These are phyloP conservation scores for Nothophoma quercina DNA, from an alignment of 2,329 filamentous ascomycete genomes.

Conservation along the genomic window DNA sequence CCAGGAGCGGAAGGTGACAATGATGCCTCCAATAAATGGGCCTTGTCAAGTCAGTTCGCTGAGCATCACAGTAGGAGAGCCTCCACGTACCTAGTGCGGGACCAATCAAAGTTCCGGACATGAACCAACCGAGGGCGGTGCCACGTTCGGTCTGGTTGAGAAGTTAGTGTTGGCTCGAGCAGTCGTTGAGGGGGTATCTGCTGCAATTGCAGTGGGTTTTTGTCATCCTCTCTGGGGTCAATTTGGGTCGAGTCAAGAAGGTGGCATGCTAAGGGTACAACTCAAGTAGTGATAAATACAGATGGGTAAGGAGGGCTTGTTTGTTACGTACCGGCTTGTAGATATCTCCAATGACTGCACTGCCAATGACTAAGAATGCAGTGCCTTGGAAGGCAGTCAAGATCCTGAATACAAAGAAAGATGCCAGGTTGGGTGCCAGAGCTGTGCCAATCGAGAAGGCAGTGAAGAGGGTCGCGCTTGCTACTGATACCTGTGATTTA, in stretches of 20 bases:
- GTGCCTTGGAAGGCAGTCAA: constrained; percentile 79
- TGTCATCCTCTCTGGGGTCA: neutral
- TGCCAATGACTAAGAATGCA: constrained; percentile 75
- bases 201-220: constrained; percentile 5
- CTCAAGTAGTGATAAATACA: neutral
- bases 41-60: constrained; percentile 58
- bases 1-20: constrained; percentile 78
- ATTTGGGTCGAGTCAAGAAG: neutral
- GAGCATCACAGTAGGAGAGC: neutral
- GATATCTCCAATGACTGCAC: constrained; percentile 70
- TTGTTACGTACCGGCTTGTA: constrained; percentile 50
- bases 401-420: constrained; percentile 78
- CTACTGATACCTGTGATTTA: constrained; percentile 60
- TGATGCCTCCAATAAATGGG: constrained; percentile 75
- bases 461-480: constrained; percentile 70
- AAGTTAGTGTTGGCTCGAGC: constrained; percentile 52
- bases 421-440: constrained; percentile 71
- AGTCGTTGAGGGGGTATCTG: constrained; percentile 15
- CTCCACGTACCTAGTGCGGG: constrained; percentile 54
- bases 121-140: constrained; percentile 76
- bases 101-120: constrained; percentile 74
- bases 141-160: constrained; percentile 66
- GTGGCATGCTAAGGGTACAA: neutral
- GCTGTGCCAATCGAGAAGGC: constrained; percentile 76
- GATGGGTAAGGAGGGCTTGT: neutral